Base-by-base conservation (phyloP, 148 eudicot genomes). In the Vaccinium myrtillus region DNA sequence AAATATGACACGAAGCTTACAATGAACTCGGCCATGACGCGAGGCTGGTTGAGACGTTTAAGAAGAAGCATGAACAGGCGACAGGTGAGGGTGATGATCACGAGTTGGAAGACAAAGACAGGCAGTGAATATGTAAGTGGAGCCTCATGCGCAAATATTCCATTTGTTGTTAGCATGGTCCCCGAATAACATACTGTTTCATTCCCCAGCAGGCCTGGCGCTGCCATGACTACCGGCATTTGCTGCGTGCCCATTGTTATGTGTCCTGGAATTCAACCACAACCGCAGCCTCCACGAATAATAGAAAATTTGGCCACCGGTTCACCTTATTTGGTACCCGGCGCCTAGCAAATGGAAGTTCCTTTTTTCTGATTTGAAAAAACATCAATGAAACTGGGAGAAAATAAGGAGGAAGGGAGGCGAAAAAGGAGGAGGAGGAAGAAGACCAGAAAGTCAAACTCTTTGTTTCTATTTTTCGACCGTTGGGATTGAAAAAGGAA, bases 61-160 rank as follows among this genome's bases (percentile, higher is more conserved):
- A 70, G n/a, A 9, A 86, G 13, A 55, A 83, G 27, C 67, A 80
- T 80, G 48, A 86, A 69, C 25, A 84, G 18, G 54, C 90, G 87
- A 36, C 85, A 81, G 5, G 83, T 69, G 16, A 77, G 30, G 50
- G 84, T 56, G 12, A 88, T 39, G 27, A 86, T 2, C 63, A 77
- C 1, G 18, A 77, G 10, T 71, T 88, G 90, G 15, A 86, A n/a
- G 43, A 86, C 5, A 77, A 84, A 81, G 1, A 73, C 63, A 2
- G 90, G 87, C 27, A 88, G 53, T 36, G 90, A 32, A 65, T 27
- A 88, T 2, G 56, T 39, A 23, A 88, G 4, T 7, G 90, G 90
- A 36, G 73, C 36, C 19, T 88, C 90, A 0, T 77, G 55, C 43
- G 79, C 84, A 73, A 71, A 88, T n/a, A 88, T 50, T 15, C 90